Evolutionary conservation across 495 filamentous ascomycete species (phyloP).

Genomic region (Neurospora pannonica): DNA sequence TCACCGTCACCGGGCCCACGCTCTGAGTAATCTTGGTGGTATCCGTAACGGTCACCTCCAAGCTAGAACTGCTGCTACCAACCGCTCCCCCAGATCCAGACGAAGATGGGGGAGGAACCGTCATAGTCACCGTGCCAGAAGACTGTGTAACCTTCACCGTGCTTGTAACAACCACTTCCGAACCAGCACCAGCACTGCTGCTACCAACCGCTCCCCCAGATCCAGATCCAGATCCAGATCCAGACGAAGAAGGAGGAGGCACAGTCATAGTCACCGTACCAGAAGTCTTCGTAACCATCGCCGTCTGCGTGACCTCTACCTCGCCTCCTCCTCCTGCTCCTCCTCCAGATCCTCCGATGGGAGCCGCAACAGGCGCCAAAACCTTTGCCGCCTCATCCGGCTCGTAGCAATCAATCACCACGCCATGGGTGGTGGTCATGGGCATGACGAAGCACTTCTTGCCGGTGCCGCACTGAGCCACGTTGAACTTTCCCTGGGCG

Average conservation of each 20-base stretch:
- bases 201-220: background rate
- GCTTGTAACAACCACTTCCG: background rate
- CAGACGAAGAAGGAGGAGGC: background rate
- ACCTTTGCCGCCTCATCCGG: constrained; percentile 15
- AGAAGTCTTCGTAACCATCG: background rate
- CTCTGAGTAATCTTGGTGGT: background rate
- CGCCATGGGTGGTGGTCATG: constrained; percentile 27
- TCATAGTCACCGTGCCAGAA: constrained; percentile 5
- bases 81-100: background rate
- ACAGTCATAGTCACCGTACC: background rate
- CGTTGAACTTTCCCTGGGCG: constrained; percentile 19
- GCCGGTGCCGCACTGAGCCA: constrained; percentile 16
- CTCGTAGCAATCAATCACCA: constrained; percentile 27
- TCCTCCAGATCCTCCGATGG: background rate
- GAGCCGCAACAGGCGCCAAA: constrained; percentile 13
- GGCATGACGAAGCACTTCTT: constrained; percentile 33
- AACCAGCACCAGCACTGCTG: background rate
- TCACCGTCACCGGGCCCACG: background rate
- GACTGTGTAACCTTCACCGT: constrained; percentile 5
- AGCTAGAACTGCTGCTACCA: background rate
- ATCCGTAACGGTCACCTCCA: background rate
- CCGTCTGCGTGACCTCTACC: background rate
- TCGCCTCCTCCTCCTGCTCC: background rate
- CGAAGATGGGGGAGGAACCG: constrained; percentile 2
- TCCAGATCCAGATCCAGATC: background rate